Evolutionary conservation across 2,329 filamentous ascomycete genomes (phyloP).

Genomic region (Drechslera avenae): DNA sequence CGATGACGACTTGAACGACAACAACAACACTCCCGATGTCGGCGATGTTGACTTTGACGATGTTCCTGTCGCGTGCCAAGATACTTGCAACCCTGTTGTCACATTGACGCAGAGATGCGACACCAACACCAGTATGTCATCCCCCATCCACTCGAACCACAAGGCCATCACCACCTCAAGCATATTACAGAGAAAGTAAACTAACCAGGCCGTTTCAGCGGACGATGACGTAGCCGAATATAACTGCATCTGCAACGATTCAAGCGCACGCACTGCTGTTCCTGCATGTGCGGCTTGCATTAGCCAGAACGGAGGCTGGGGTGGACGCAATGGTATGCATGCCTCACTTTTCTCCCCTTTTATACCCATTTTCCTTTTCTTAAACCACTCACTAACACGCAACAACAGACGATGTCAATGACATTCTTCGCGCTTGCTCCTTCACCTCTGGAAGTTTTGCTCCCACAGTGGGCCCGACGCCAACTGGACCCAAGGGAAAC

Average conservation of each 20-base stretch:
- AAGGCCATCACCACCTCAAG: too few species aligned
- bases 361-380: not conserved
- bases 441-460: not conserved
- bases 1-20: too few species aligned
- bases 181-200: not conserved
- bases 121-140: not conserved
- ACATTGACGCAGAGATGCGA: not conserved
- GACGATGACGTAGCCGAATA: not conserved
- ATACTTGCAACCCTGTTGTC: not conserved
- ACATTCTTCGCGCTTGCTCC: not conserved
- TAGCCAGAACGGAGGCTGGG: not conserved
- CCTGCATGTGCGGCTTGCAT: constrained; percentile 2
- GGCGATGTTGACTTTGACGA: not conserved
- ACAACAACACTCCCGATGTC: too few species aligned
- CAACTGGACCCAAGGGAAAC: too few species aligned
- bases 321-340: not conserved
- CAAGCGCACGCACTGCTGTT: not conserved
- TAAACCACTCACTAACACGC: not conserved
- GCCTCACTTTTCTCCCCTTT: not conserved
- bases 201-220: not conserved
- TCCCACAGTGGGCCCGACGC: not conserved
- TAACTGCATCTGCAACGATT: not conserved
- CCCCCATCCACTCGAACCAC: not conserved
- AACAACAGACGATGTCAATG: not conserved
- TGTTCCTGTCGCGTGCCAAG: not conserved